Conservation (phyloP, 768 basidiomycete species). For the Xerocomellus dryophilus region DNA sequence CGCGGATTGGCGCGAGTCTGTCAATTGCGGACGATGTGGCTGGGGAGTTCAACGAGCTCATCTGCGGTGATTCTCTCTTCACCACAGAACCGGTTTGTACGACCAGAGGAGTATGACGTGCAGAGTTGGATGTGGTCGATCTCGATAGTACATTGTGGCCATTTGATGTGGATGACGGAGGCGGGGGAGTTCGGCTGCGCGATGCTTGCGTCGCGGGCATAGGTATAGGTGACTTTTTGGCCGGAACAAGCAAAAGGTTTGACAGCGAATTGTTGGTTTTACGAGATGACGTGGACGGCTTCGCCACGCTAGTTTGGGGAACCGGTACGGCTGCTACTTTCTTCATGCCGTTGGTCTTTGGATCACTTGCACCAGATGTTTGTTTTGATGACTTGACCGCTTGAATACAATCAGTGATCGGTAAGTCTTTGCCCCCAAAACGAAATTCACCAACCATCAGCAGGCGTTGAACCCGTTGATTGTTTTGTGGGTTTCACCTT, state of each 20-base stretch:
- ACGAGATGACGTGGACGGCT: constrained; percentile 9
- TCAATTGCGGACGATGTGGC: constrained; percentile 10
- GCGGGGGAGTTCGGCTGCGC: neutral
- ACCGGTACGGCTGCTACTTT: neutral
- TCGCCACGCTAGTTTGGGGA: neutral
- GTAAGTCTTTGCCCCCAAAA: neutral
- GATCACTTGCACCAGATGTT: neutral
- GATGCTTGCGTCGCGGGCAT: neutral
- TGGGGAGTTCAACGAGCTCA: constrained; percentile 9
- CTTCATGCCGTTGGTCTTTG: constrained; percentile 8
- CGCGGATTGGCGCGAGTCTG: constrained; percentile 34
- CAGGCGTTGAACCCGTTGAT: neutral
- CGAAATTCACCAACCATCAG: constrained; percentile 16
- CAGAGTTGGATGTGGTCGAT: neutral
- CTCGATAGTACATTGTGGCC: neutral
- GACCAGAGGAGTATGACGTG: neutral
- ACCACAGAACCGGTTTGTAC: constrained; percentile 12
- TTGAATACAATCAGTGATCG: constrained; percentile 8
- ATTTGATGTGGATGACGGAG: neutral
- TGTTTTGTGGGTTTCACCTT: constrained; percentile 18
- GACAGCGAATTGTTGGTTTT: constrained; percentile 23
- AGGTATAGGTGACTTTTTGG: neutral
- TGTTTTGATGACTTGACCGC: constrained; percentile 13
- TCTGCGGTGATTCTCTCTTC: constrained; percentile 21
- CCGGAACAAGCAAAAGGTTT: neutral